Evolutionary conservation across 2,329 filamentous ascomycete genomes (phyloP).

Genomic region (Sporothrix schenckii): DNA sequence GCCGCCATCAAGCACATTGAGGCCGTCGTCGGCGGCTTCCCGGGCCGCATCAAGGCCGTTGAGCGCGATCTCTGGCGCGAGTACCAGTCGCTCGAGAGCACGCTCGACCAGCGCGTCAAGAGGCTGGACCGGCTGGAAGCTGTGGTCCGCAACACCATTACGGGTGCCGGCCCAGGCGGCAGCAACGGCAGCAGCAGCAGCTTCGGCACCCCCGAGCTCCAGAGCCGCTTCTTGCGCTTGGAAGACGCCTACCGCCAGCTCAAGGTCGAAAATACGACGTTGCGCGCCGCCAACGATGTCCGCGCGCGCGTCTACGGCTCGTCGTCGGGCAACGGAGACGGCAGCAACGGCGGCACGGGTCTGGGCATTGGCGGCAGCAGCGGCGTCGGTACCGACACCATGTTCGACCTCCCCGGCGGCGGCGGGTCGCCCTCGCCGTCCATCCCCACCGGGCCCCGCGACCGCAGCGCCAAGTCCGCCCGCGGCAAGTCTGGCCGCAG

Average conservation of each 20-base stretch:
- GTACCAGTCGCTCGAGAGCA: constrained; percentile 82
- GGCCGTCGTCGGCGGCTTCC: constrained; percentile 74
- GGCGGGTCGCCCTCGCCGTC: constrained; percentile 57
- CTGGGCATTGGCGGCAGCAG: constrained; percentile 40
- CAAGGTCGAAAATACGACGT: constrained; percentile 68
- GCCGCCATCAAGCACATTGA: constrained; percentile 87
- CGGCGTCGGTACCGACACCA: constrained; percentile 37
- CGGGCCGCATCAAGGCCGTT: constrained; percentile 76
- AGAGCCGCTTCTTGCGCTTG: constrained; percentile 55
- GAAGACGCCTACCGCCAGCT: constrained; percentile 65
- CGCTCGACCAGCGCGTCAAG: constrained; percentile 76
- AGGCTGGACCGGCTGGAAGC: constrained; percentile 86
- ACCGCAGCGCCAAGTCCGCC: constrained; percentile 41
- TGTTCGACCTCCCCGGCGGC: constrained; percentile 38
- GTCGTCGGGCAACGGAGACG: constrained; percentile 41
- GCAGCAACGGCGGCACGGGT: too few relatives aligned
- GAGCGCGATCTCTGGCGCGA: constrained; percentile 90
- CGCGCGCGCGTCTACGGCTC: constrained; percentile 53
- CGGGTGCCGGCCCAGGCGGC: constrained; percentile 51
- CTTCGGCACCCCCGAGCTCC: constrained; percentile 45
- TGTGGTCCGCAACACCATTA: constrained; percentile 68
- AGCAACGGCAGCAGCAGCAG: constrained; percentile 21
- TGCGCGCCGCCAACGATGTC: constrained; percentile 65
- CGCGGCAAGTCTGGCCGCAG: constrained; percentile 36
- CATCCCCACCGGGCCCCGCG: constrained; percentile 58